Conservation (phyloP, 2,329 filamentous ascomycete species). For the Pochonia chlamydosporia region DNA sequence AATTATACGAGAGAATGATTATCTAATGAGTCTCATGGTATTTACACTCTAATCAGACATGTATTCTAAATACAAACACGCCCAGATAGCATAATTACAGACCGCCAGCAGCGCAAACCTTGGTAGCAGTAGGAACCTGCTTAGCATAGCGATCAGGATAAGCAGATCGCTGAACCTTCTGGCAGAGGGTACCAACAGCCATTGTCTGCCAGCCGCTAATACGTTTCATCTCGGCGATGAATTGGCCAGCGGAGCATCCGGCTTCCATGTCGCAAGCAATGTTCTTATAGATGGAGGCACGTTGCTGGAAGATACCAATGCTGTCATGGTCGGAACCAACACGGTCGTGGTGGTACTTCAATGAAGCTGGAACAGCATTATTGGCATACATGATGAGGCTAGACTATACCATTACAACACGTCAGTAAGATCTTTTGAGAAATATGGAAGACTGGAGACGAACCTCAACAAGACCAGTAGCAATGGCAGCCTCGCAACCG, state of each 20-base stretch:
- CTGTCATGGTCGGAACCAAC: slow-evolving; percentile 17
- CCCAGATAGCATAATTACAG: slow-evolving; percentile 5
- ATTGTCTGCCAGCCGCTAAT: slow-evolving; percentile 16
- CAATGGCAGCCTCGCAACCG: slow-evolving; percentile 15
- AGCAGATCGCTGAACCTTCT: slow-evolving; percentile 17
- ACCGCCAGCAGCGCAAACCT: slow-evolving; percentile 14
- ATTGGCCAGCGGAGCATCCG: slow-evolving; percentile 15
- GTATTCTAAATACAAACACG: no score
- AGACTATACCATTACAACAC: slow-evolving; percentile 8
- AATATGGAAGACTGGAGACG: not conserved
- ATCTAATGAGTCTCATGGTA: no score
- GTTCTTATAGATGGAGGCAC: slow-evolving; percentile 15
- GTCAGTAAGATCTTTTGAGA: not conserved
- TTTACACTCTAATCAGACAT: no score
- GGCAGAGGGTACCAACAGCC: slow-evolving; percentile 16
- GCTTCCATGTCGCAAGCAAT: slow-evolving; percentile 16
- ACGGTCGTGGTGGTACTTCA: slow-evolving; percentile 13
- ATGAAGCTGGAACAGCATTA: slow-evolving; percentile 13
- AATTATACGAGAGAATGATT: no score
- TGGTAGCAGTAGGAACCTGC: slow-evolving; percentile 11
- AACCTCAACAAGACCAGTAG: slow-evolving; percentile 17
- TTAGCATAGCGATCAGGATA: slow-evolving; percentile 13
- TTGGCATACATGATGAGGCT: slow-evolving; percentile 15
- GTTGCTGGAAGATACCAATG: slow-evolving; percentile 19
- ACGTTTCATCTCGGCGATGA: slow-evolving; percentile 14